phyloP scores from a whole-genome alignment of 1,284 basidiomycete species.

The Leccinum pachyderme region DNA sequence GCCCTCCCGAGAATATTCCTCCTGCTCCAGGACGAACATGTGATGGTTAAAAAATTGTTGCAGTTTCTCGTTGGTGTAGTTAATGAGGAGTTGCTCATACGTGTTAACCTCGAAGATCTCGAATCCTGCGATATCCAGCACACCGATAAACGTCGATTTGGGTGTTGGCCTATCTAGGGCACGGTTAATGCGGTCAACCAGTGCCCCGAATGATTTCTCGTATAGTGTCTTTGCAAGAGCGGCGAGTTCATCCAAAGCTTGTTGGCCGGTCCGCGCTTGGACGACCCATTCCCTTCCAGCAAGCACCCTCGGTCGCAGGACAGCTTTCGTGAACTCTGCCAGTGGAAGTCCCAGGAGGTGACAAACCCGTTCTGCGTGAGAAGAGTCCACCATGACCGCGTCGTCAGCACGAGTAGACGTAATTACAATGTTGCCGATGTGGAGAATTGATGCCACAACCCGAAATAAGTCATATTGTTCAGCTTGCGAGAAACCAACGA shows the following conservation, averaged over 20 bases:
- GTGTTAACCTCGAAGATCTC: conserved; percentile 92
- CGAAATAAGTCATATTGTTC: conserved; percentile 95
- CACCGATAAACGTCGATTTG: conserved; percentile 96
- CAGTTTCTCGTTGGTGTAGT: conserved; percentile 97
- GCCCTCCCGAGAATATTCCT: conserved; percentile 95
- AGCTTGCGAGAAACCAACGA: conserved; percentile 80
- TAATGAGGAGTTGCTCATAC: conserved; percentile 98
- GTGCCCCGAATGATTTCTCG: conserved; percentile 92
- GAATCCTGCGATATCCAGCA: conserved; percentile 99
- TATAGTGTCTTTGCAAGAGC: conserved; percentile 96
- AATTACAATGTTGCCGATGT: conserved; percentile 92
- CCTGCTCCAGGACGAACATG: conserved; percentile 99
- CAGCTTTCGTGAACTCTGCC: conserved; percentile 85
- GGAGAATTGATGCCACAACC: conserved; percentile 91
- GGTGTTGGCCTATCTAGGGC: conserved; percentile 91
- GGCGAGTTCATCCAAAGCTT: conserved; percentile 91
- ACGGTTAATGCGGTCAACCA: conserved; percentile 95
- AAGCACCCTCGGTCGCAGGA: conserved; percentile 85
- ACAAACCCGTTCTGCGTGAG: conserved; percentile 88
- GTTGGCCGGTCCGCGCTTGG: conserved; percentile 87
- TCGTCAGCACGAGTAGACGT: conserved; percentile 84
- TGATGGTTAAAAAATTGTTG: conserved; percentile 99
- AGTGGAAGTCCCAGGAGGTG: conserved; percentile 93
- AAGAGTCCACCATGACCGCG: conserved; percentile 79
- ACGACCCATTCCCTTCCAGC: conserved; percentile 98